Conservation (phyloP, 148 eudicot species). For the Suaeda aralocaspica region DNA sequence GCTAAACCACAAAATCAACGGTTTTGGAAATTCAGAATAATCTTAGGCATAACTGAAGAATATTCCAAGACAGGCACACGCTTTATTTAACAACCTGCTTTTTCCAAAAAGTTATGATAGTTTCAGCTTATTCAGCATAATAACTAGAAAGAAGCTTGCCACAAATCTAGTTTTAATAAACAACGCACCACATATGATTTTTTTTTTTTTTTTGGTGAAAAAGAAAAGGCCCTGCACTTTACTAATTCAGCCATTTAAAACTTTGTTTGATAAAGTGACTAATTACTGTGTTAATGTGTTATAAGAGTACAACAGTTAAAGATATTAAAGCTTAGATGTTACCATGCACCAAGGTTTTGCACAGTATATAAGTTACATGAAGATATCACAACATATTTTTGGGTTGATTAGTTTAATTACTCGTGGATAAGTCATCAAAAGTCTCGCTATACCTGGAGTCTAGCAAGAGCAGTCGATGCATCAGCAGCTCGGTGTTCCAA, state of each 20-base stretch:
- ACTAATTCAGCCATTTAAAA: not conserved
- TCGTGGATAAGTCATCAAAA: slow-evolving; percentile 12
- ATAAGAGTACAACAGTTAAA: not conserved
- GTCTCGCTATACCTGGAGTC: slow-evolving; percentile 61
- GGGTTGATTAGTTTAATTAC: not conserved
- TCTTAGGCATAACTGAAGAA: not conserved
- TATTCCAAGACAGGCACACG: not conserved
- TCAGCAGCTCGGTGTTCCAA: slow-evolving; percentile 92
- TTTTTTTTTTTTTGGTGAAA: not conserved
- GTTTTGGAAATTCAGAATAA: not conserved
- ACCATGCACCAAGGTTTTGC: slow-evolving; percentile 8
- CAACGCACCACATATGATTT: not conserved
- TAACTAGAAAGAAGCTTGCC: not conserved
- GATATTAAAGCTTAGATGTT: not conserved
- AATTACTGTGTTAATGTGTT: not conserved
- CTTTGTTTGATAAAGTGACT: not conserved
- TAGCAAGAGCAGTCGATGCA: slow-evolving; percentile 88
- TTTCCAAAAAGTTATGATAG: not conserved
- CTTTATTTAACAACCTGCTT: not conserved
- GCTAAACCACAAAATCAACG: not conserved
- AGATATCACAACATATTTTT: not conserved
- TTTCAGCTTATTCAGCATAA: not conserved
- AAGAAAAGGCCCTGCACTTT: not conserved
- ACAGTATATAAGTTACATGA: not conserved
- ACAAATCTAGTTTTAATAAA: not conserved